Evolutionary conservation across 1,139 yeast species (phyloP), one percentile per base, ranked within the genome.

Genomic region (Kodamaea arcana): DNA sequence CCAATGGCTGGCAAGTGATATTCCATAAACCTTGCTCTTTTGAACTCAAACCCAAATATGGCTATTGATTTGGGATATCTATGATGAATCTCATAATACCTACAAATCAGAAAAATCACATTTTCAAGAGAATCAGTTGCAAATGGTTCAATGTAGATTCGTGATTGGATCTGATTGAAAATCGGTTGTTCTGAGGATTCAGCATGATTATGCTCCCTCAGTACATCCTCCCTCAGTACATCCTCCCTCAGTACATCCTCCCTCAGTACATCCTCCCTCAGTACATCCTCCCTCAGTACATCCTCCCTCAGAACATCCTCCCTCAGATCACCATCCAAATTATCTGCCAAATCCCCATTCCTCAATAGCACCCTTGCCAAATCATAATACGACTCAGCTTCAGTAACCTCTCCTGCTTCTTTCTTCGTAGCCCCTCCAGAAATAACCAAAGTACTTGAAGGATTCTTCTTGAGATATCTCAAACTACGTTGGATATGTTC

Each of bases 81-180:
- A 0, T 65, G 60, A 5, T 62, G 56, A 2, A 71, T 44, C 46
- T 80, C 80, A 30, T 69, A 59, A 52, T 70, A 85, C 32, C 82
- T 61, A 31, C 77, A 69, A 2, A 85, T 46, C 46, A 83, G 77
- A 52, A 77, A 84, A 2, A 83, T 43, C 6, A 85, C 72, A 52
- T 86, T 86, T 51, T 86, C 95, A 53, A 81, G 82, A 2, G 94
- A 84, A 54, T 86, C 95, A 30, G 87, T 61, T 0, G 95, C 90
- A 54, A 61, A 82, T 45, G 81, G 87, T 50, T 86, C 95, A 2
- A 72, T 52, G 4, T 60, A 40, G 3, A 74, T 52, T 24, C 26
- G 9, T 6, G 13, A 14, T 7, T n/a, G n/a, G n/a, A n/a, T n/a
- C n/a, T n/a, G n/a, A n/a, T n/a, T n/a, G n/a, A n/a, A n/a, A 18